A percentile compares a stretch with the other conserved stretches of the same genome.
Conservation (phyloP, 169 alveolate genomes). For the Cryptosporidium canis region DNA sequence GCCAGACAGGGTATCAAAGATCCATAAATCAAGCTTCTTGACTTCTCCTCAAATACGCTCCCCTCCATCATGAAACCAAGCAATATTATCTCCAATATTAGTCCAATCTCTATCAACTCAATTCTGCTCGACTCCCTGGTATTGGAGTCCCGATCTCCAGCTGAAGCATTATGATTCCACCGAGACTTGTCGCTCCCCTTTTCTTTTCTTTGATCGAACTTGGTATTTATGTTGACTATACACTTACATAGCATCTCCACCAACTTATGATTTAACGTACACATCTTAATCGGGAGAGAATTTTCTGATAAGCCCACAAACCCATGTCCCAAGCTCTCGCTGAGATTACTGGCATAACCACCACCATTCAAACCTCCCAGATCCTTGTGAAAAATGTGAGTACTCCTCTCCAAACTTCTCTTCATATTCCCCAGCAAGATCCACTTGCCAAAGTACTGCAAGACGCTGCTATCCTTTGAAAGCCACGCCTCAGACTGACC, state of each 20-base stretch:
- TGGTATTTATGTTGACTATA: neutral
- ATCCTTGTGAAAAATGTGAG: neutral
- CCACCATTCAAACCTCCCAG: neutral
- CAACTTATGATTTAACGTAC: conserved; percentile 31
- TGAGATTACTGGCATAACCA: neutral
- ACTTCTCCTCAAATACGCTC: neutral
- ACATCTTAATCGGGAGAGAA: conserved; percentile 34
- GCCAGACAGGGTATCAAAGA: conserved; percentile 35
- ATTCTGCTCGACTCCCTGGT: neutral
- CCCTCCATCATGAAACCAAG: conserved; percentile 50
- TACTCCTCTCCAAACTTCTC: conserved; percentile 13
- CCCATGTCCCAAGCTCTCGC: neutral
- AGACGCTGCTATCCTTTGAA: neutral
- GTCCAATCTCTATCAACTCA: conserved; percentile 1
- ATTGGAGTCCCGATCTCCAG: neutral
- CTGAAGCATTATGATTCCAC: neutral
- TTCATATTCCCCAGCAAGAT: conserved; percentile 15
- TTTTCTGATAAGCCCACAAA: neutral
- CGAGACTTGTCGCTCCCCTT: neutral
- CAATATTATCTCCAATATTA: conserved; percentile 42
- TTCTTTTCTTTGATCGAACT: neutral
- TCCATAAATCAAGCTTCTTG: conserved; percentile 5
- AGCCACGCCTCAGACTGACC: conserved; percentile 25
- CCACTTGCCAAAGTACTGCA: conserved; percentile 56
- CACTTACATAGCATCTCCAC: conserved; percentile 26